These are phyloP conservation scores for Pisolithus thermaeus DNA, from an alignment of 1,284 basidiomycete species.

Conservation along the genomic window DNA sequence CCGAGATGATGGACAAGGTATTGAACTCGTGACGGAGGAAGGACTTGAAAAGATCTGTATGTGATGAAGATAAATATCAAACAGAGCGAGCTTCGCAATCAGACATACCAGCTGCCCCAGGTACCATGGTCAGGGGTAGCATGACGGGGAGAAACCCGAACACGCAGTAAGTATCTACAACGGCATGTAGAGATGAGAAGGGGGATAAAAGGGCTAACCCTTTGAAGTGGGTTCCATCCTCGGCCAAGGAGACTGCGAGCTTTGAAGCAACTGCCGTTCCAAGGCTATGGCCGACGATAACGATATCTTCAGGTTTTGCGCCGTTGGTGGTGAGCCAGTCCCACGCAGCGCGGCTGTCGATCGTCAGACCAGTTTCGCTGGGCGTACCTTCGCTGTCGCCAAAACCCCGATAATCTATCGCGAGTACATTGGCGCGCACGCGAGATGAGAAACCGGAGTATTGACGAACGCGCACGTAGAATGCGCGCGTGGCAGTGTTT, in stretches of 20 bases:
- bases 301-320: constrained; percentile 51
- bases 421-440: constrained; percentile 71
- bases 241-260: constrained; percentile 53
- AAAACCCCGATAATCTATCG: constrained; percentile 90
- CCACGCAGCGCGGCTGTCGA: constrained; percentile 78
- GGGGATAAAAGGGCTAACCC: constrained; percentile 75
- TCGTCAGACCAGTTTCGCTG: constrained; percentile 65
- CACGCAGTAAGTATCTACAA: constrained; percentile 70
- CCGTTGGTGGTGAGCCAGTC: constrained; percentile 67
- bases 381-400: constrained; percentile 82
- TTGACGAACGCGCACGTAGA: constrained; percentile 54
- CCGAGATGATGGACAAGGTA: constrained; percentile 53
- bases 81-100: background rate
- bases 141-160: constrained; percentile 70
- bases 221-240: constrained; percentile 45
- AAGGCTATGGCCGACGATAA: constrained; percentile 77
- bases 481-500: constrained; percentile 77
- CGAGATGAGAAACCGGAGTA: constrained; percentile 60
- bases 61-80: background rate
- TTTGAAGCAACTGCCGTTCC: constrained; percentile 75
- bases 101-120: constrained; percentile 62
- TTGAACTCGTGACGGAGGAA: constrained; percentile 64
- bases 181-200: constrained; percentile 60
- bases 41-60: constrained; percentile 49
- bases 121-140: constrained; percentile 62